Base-by-base conservation (phyloP, 257 asterid species). In the Ilex asprella region DNA sequence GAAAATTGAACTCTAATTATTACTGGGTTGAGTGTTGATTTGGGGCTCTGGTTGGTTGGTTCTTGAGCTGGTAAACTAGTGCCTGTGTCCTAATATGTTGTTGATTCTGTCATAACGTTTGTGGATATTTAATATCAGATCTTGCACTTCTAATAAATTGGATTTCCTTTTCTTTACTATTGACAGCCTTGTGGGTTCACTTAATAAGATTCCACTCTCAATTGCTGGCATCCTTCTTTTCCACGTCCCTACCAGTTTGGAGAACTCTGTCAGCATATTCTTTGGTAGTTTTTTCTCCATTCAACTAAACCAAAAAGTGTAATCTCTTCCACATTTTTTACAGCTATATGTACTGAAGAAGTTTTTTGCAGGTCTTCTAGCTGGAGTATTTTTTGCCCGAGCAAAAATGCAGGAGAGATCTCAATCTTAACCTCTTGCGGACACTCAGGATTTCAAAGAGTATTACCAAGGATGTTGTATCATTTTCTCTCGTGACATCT, bases 191-290 rank as follows among this genome's bases (percentile, higher is more conserved):
- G 94, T 91, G 31, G 98, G 98, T 21, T 91, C 98, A 2, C 73
- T 91, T 30, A 91, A 91, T 79, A 91, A 91, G 84, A 86, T 91
- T 67, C 98, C 98, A 60, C 89, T 91, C 57, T 91, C 98, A 21
- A 66, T 91, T 59, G 84, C 94, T 55, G 98, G 98, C n/a, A 91
- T 91, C 69, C 72, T 88, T 65, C 87, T 91, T 14, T 91, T 91
- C 80, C 70, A 82, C 12, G 98, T 88, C 58, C 83, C 94, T 6
- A 88, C 96, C 12, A 91, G 88, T 73, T 64, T 86, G 74, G 94
- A 86, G 80, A 91, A 91, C 73, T 78, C 94, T 50, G 82, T 87
- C 0, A 88, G 98, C 63, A 91, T 91, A 60, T 77, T 91, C 62
- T 86, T 91, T 39, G 98, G 98, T 91, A 65, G 69, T 35, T 35